Percentiles rank a stretch among this genome's conserved stretches.
Conservation (phyloP, 2,329 filamentous ascomycete genomes). For the Amesomyces nigricolor region DNA sequence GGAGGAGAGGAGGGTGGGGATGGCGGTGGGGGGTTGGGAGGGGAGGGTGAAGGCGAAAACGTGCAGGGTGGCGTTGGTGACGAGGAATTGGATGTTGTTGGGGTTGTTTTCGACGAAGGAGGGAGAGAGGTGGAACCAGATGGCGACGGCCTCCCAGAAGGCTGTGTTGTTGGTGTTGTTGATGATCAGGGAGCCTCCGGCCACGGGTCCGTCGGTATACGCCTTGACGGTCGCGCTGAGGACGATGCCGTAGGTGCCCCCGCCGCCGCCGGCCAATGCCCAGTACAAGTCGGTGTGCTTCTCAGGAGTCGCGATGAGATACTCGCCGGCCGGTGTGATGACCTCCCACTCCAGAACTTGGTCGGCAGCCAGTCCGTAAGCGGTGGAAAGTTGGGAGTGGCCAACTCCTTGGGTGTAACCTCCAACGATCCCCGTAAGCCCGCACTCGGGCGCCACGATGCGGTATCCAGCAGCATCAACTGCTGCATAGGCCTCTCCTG, state of each 20-base stretch:
- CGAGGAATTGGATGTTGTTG: no score
- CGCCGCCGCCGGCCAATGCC: slow-evolving; percentile 44
- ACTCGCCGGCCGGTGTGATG: slow-evolving; percentile 41
- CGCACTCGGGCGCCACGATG: slow-evolving; percentile 43
- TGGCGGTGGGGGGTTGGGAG: no score
- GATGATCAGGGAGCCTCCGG: no score
- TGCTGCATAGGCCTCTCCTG: slow-evolving; percentile 46
- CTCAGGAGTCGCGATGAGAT: slow-evolving; percentile 37
- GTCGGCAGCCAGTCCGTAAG: slow-evolving; percentile 47
- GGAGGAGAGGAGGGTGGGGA: no score
- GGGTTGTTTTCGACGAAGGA: no score
- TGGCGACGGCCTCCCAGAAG: no score
- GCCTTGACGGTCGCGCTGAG: slow-evolving; percentile 26
- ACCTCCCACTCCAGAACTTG: slow-evolving; percentile 44
- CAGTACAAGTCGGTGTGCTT: slow-evolving; percentile 44
- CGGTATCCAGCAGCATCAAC: slow-evolving; percentile 41
- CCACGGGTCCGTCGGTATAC: slow-evolving; percentile 7
- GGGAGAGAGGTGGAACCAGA: no score
- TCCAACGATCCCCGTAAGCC: slow-evolving; percentile 47
- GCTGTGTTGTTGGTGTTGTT: no score
- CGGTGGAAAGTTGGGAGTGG: slow-evolving; percentile 46
- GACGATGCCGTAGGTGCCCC: slow-evolving; percentile 36
- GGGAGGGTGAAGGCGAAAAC: no score
- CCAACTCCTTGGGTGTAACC: slow-evolving; percentile 47
- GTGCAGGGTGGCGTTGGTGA: no score